These are phyloP conservation scores for Dactylis glomerata DNA, from an alignment of 176 grass and related monocot species.

Conservation along the genomic window DNA sequence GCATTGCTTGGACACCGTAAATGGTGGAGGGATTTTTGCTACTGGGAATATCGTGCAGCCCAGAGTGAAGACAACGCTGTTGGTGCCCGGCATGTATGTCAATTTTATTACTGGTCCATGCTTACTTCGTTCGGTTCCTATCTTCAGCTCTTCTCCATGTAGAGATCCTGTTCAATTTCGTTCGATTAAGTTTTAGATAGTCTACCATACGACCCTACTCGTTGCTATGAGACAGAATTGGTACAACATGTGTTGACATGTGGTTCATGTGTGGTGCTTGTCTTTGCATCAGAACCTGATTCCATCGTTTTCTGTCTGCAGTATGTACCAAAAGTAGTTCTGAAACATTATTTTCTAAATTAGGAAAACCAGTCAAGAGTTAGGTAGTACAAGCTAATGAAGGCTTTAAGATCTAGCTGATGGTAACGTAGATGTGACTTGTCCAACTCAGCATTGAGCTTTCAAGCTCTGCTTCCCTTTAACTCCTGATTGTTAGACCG, in stretches of 20 bases:
- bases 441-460: not conserved
- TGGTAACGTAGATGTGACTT: not conserved
- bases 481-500: not conserved
- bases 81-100: slow-evolving; percentile 69
- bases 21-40: slow-evolving; percentile 81
- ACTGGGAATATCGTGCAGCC: slow-evolving; percentile 88
- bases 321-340: not conserved
- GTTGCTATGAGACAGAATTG: not conserved
- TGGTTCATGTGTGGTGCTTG: not conserved
- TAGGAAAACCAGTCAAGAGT: not conserved
- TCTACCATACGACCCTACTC: not conserved
- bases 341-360: not conserved
- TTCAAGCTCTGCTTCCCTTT: not conserved
- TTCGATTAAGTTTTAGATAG: not conserved
- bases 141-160: not conserved
- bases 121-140: not conserved
- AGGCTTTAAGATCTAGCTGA: not conserved
- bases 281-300: not conserved
- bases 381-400: not conserved
- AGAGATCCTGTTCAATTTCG: not conserved
- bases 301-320: not conserved
- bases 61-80: slow-evolving; percentile 70
- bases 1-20: slow-evolving; percentile 80
- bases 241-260: not conserved
- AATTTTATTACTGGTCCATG: not conserved